Evolutionary conservation across 2,329 filamentous ascomycete species (phyloP).

Genomic region (Diplocarpon mali): DNA sequence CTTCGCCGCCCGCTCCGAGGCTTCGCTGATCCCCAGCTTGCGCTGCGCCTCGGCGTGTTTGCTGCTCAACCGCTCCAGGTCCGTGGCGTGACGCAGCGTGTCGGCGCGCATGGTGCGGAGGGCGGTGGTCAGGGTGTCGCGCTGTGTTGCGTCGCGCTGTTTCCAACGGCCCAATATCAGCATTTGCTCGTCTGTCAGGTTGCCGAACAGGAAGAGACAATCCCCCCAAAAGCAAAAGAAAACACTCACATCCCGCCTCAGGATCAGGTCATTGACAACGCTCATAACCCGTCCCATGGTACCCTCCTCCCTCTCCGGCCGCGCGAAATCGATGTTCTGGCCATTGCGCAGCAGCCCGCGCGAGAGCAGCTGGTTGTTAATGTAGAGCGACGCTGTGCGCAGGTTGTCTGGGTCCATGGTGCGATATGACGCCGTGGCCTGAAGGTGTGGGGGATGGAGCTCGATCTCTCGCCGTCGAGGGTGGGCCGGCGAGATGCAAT

Average conservation of each 20-base stretch:
- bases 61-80: conserved; percentile 49
- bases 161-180: background rate
- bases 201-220: background rate
- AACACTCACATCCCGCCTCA: conserved; percentile 70
- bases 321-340: conserved; percentile 71
- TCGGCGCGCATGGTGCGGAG: conserved; percentile 68
- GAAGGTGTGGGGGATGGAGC: no score
- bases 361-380: conserved; percentile 61
- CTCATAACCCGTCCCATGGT: conserved; percentile 84
- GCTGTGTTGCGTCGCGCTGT: conserved; percentile 80
- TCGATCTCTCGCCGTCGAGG: background rate
- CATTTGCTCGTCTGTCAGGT: background rate
- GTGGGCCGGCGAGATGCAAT: background rate
- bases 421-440: background rate
- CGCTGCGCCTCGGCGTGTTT: conserved; percentile 44
- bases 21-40: conserved; percentile 47
- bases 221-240: no score
- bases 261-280: conserved; percentile 83
- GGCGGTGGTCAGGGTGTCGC: conserved; percentile 70
- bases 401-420: conserved; percentile 42
- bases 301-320: conserved; percentile 52
- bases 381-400: conserved; percentile 57
- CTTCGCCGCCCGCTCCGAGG: conserved; percentile 59
- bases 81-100: conserved; percentile 59
- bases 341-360: conserved; percentile 56